phyloP scores from a whole-genome alignment of 495 filamentous ascomycete genomes.

The Penicillium mononematosum region DNA sequence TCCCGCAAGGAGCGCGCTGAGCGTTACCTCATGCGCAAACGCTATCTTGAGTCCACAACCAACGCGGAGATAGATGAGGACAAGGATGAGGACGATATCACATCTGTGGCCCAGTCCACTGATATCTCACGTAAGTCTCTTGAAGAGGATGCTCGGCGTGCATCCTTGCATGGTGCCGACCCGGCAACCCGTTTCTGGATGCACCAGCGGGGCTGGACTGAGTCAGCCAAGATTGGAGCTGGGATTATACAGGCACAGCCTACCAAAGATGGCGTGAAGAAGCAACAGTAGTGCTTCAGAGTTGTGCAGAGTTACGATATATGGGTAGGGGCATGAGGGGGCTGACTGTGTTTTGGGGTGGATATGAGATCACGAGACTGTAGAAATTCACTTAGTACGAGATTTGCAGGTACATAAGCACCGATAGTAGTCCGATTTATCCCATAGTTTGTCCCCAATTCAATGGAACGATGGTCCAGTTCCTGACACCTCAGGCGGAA shows the following conservation, averaged over 20 bases:
- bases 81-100: slow-evolving; percentile 18
- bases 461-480: not conserved
- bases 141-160: slow-evolving; percentile 68
- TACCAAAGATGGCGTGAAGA: slow-evolving; percentile 49
- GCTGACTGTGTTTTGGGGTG: not conserved
- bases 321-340: not conserved
- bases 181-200: slow-evolving; percentile 69
- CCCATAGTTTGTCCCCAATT: not conserved
- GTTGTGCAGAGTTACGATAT: not conserved
- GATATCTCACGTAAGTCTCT: slow-evolving; percentile 45
- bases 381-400: not conserved
- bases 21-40: slow-evolving; percentile 69
- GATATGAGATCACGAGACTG: not conserved
- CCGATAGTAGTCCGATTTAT: not conserved
- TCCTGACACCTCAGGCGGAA: not conserved
- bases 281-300: slow-evolving; percentile 46
- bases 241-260: slow-evolving; percentile 54
- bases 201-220: slow-evolving; percentile 60
- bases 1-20: slow-evolving; percentile 77
- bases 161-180: slow-evolving; percentile 49
- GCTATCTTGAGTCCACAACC: slow-evolving; percentile 56
- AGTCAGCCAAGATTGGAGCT: slow-evolving; percentile 58
- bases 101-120: slow-evolving; percentile 19
- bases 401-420: not conserved
- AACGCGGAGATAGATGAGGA: slow-evolving; percentile 34